Conservation (phyloP, 2,329 filamentous ascomycete genomes). For the Orbilia ellipsospora region DNA sequence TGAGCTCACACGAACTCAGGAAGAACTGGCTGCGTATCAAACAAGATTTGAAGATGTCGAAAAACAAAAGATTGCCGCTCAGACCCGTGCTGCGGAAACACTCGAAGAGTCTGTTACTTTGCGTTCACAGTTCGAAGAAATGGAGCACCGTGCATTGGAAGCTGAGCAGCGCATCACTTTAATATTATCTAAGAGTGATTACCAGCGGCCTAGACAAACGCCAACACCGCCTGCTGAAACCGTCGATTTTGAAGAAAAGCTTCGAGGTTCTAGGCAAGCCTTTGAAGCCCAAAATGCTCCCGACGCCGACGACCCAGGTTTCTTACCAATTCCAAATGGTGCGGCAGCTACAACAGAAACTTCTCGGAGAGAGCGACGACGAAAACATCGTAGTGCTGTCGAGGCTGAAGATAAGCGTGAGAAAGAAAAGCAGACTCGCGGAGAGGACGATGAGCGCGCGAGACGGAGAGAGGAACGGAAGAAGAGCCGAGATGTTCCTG, state of each 20-base stretch:
- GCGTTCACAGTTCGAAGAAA: constrained; percentile 43
- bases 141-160: constrained; percentile 42
- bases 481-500: constrained; percentile 36
- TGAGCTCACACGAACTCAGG: constrained; percentile 46
- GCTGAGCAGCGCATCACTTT: constrained; percentile 36
- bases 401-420: constrained; percentile 32
- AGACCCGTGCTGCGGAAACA: constrained; percentile 51
- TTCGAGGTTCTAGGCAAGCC: constrained; percentile 45
- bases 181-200: constrained; percentile 35
- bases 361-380: constrained; percentile 37
- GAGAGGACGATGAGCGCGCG: constrained; percentile 47
- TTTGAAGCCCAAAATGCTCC: constrained; percentile 28
- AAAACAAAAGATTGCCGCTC: constrained; percentile 49
- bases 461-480: constrained; percentile 42
- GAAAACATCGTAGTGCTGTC: constrained; percentile 31
- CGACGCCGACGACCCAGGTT: constrained; percentile 47
- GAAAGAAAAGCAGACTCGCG: constrained; percentile 30
- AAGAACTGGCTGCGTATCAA: constrained; percentile 46
- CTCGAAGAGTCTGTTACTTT: constrained; percentile 45
- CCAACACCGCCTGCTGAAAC: constrained; percentile 53
- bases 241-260: constrained; percentile 53
- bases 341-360: constrained; percentile 40
- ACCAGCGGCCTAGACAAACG: constrained; percentile 46
- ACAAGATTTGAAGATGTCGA: constrained; percentile 47
- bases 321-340: constrained; percentile 44